phyloP scores from a whole-genome alignment of 1,284 basidiomycete species.

The Heterobasidion irregulare region DNA sequence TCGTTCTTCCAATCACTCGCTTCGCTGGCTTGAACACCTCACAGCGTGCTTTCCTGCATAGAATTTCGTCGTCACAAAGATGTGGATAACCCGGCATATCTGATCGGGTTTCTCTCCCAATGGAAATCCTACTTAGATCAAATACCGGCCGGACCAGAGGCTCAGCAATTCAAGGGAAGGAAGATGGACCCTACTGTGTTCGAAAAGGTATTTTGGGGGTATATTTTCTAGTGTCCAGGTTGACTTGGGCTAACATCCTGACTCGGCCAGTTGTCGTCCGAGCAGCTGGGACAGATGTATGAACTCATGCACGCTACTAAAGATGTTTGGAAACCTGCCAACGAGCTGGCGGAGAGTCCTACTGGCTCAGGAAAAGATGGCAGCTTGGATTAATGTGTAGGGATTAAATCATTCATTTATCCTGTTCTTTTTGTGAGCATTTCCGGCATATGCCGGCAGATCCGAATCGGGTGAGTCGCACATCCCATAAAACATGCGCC shows the following conservation, averaged over 20 bases:
- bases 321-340: conserved; percentile 68
- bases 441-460: no score
- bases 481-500: no score
- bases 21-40: neutral
- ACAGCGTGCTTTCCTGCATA: conserved; percentile 18
- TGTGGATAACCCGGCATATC: conserved; percentile 79
- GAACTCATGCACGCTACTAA: conserved; percentile 88
- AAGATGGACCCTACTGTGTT: conserved; percentile 69
- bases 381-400: neutral
- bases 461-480: no score
- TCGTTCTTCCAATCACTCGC: conserved; percentile 11
- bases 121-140: conserved; percentile 89
- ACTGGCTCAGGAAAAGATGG: neutral
- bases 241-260: neutral
- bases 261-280: conserved; percentile 66
- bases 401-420: no score
- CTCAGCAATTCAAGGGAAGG: conserved; percentile 51
- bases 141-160: conserved; percentile 39
- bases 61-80: conserved; percentile 79
- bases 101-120: conserved; percentile 88
- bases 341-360: conserved; percentile 11
- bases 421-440: no score
- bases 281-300: conserved; percentile 87
- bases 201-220: conserved; percentile 55
- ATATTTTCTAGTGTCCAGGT: neutral